phyloP scores from a whole-genome alignment of 139 green algal species.

The Coelastrella sp. region DNA sequence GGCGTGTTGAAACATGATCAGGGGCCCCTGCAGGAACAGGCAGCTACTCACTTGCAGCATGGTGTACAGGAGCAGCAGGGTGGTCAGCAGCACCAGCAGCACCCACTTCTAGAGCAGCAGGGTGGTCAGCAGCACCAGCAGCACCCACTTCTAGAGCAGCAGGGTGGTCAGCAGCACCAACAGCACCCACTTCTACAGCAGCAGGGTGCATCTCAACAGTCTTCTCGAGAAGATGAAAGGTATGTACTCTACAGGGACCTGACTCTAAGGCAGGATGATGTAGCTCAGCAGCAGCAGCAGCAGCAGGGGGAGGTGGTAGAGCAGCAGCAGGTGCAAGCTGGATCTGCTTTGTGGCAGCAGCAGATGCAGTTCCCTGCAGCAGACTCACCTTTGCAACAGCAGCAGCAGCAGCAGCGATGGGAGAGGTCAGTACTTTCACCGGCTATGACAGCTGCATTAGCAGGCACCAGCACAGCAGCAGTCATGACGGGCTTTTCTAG shows the following conservation, averaged over 20 bases:
- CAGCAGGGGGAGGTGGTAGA: no score
- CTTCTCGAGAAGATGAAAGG: no score
- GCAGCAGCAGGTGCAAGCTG: no score
- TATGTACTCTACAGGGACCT: no score
- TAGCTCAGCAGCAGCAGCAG: no score
- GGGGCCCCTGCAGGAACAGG: not conserved
- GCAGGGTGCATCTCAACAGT: not conserved
- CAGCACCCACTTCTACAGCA: constrained; percentile 1
- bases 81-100: not conserved
- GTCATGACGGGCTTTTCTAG: no score
- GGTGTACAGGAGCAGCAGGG: not conserved
- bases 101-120: not conserved
- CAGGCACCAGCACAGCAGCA: not conserved
- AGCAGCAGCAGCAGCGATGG: not conserved
- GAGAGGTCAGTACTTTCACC: not conserved
- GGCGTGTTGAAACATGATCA: constrained; percentile 10
- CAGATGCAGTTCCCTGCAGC: no score
- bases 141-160: not conserved
- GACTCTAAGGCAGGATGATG: no score
- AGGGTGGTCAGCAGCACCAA: not conserved
- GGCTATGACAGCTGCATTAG: not conserved
- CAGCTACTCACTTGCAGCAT: no score
- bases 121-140: not conserved
- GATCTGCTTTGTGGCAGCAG: no score
- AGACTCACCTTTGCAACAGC: no score